A percentile compares a stretch with the other conserved stretches of the same genome.
Conservation (phyloP, 2,329 filamentous ascomycete species). For the Diplocarpon rosae region DNA sequence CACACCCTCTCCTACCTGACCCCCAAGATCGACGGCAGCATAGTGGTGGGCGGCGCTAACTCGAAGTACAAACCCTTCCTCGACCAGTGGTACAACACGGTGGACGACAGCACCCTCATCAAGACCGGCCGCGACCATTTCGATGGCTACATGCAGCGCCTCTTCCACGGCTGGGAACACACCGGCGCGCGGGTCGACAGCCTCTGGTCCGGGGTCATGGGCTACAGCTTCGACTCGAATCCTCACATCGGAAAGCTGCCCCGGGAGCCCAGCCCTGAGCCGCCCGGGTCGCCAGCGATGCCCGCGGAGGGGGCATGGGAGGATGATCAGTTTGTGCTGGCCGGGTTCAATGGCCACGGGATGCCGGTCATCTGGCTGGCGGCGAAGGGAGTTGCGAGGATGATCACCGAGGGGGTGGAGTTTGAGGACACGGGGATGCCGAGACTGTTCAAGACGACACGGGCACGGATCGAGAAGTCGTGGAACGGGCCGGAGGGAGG, state of each 20-base stretch:
- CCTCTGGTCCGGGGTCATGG: constrained; percentile 30
- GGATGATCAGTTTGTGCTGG: constrained; percentile 33
- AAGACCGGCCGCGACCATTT: constrained; percentile 34
- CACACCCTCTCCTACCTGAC: constrained; percentile 17
- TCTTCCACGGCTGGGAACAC: constrained; percentile 38
- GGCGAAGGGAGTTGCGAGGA: constrained; percentile 31
- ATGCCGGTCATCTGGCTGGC: constrained; percentile 37
- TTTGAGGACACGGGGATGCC: constrained; percentile 23
- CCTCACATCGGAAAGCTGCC: constrained; percentile 37
- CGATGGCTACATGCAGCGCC: constrained; percentile 36
- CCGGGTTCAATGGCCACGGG: constrained; percentile 40
- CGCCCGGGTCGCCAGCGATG: constrained; percentile 17
- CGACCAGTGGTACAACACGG: constrained; percentile 35
- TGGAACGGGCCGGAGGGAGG: constrained; percentile 1
- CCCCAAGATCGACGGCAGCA: constrained; percentile 23
- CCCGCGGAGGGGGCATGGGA: neutral
- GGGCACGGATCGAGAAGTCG: constrained; percentile 5
- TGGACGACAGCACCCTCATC: constrained; percentile 36
- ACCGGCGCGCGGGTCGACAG: constrained; percentile 29
- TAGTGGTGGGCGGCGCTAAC: constrained; percentile 33
- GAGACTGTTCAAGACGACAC: constrained; percentile 28
- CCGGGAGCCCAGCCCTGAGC: neutral
- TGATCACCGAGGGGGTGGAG: constrained; percentile 26
- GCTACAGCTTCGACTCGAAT: constrained; percentile 31
- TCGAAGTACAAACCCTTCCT: constrained; percentile 25